Conservation (phyloP, 495 filamentous ascomycete species). For the Ramalina peruviana region DNA sequence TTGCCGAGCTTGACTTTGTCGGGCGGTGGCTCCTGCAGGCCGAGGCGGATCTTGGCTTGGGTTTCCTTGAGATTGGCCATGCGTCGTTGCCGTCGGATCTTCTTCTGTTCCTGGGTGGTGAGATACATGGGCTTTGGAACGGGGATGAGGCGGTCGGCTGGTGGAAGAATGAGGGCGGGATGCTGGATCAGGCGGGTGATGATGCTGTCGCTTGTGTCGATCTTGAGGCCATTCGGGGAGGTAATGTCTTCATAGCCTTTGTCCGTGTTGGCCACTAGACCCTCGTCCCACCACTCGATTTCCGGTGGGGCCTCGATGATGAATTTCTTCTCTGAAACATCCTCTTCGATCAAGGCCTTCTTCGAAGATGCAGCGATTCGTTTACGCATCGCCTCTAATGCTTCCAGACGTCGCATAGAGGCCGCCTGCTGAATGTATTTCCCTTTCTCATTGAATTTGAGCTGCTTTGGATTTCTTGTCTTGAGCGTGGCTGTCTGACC, state of each 20-base stretch:
- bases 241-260: constrained; percentile 52
- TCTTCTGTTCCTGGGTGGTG: constrained; percentile 80
- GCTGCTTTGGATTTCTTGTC: constrained; percentile 52
- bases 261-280: constrained; percentile 54
- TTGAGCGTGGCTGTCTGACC: constrained; percentile 47
- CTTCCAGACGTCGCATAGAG: constrained; percentile 71
- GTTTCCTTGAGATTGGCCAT: constrained; percentile 89
- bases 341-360: constrained; percentile 82
- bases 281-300: constrained; percentile 98
- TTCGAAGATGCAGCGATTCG: constrained; percentile 74
- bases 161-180: constrained; percentile 80
- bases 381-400: constrained; percentile 87
- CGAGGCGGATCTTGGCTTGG: constrained; percentile 87
- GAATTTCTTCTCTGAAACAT: constrained; percentile 78
- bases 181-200: constrained; percentile 86
- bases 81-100: constrained; percentile 76
- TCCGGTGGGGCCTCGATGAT: constrained; percentile 69
- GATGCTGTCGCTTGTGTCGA: constrained; percentile 66
- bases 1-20: constrained; percentile 86
- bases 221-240: constrained; percentile 49
- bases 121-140: constrained; percentile 82
- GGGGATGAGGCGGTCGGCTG: constrained; percentile 70
- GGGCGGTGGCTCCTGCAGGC: constrained; percentile 74
- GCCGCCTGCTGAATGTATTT: constrained; percentile 93
- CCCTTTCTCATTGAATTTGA: constrained; percentile 89